Percentiles rank a stretch among this genome's conserved stretches.
Evolutionary conservation across 805 yeast genomes (phyloP).

Genomic region (Saccharomycopsis capsularis): DNA sequence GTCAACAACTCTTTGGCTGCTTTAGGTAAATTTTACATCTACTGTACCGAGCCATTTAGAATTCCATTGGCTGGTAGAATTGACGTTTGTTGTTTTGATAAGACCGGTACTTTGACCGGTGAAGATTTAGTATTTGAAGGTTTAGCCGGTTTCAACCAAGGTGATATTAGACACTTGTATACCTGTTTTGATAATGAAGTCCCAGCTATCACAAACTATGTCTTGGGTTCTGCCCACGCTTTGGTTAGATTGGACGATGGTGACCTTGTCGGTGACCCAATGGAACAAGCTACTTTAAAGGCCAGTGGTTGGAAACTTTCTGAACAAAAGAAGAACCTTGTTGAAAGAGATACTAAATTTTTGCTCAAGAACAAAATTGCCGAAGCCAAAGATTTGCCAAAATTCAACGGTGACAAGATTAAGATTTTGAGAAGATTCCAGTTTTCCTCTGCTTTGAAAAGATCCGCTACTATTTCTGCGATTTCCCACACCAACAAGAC

Average conservation of each 20-base stretch:
- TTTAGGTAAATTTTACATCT: slow-evolving; percentile 77
- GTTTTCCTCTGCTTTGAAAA: slow-evolving; percentile 90
- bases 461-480: slow-evolving; percentile 82
- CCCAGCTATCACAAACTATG: slow-evolving; percentile 60
- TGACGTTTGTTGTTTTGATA: slow-evolving; percentile 97
- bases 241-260: slow-evolving; percentile 92
- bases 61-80: slow-evolving; percentile 97
- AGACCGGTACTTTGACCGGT: slow-evolving; percentile 96
- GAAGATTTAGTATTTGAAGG: slow-evolving; percentile 97
- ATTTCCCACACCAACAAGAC: slow-evolving; percentile 44
- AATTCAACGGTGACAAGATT: slow-evolving; percentile 38
- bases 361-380: slow-evolving; percentile 24
- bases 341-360: slow-evolving; percentile 36
- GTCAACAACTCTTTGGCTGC: slow-evolving; percentile 89
- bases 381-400: slow-evolving; percentile 25
- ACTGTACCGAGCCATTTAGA: slow-evolving; percentile 97
- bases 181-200: slow-evolving; percentile 45
- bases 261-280: slow-evolving; percentile 97
- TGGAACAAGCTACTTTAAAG: slow-evolving; percentile 93
- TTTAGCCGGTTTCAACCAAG: slow-evolving; percentile 66
- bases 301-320: slow-evolving; percentile 84
- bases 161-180: slow-evolving; percentile 48
- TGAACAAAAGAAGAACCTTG: slow-evolving; percentile 51
- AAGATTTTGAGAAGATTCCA: slow-evolving; percentile 89
- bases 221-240: slow-evolving; percentile 94